phyloP scores from a whole-genome alignment of 1,139 yeast genomes.

The Meyerozyma sp. region DNA sequence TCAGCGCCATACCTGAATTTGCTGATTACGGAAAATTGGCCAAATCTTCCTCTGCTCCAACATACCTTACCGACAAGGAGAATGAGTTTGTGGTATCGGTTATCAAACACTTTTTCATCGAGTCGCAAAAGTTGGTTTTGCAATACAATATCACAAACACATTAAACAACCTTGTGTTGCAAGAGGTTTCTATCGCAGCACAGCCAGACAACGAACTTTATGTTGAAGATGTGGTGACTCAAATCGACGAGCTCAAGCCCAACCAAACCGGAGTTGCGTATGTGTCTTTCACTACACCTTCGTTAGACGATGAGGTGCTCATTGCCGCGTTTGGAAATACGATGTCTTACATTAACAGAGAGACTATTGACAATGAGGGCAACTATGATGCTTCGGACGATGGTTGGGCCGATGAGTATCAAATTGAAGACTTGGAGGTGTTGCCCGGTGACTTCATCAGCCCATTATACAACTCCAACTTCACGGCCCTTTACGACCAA shows the following conservation, averaged over 20 bases:
- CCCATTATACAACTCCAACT: conserved; percentile 77
- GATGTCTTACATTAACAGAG: conserved; percentile 73
- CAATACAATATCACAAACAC: conserved; percentile 88
- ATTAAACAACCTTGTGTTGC: conserved; percentile 68
- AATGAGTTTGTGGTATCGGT: conserved; percentile 90
- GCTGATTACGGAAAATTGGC: conserved; percentile 67
- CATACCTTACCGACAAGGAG: conserved; percentile 82
- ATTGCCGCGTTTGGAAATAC: conserved; percentile 62
- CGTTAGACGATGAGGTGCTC: conserved; percentile 28
- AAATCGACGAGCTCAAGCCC: conserved; percentile 70
- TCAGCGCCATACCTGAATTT: conserved; percentile 66
- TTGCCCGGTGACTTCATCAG: conserved; percentile 77
- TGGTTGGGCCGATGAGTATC: conserved; percentile 92
- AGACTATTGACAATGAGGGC: conserved; percentile 70
- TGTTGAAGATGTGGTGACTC: conserved; percentile 68
- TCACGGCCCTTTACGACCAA: conserved; percentile 71
- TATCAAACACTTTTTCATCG: conserved; percentile 71
- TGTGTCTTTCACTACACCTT: conserved; percentile 66
- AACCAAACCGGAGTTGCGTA: conserved; percentile 70
- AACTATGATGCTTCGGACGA: conserved; percentile 66
- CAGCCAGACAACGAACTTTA: conserved; percentile 58
- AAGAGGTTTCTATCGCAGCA: conserved; percentile 70
- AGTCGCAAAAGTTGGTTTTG: conserved; percentile 65
- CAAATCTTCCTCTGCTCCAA: conserved; percentile 57
- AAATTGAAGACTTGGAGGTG: conserved; percentile 73